Percentiles rank a stretch among this genome's conserved stretches.
Conservation (phyloP, 768 basidiomycete species). For the Naematelia encephala region DNA sequence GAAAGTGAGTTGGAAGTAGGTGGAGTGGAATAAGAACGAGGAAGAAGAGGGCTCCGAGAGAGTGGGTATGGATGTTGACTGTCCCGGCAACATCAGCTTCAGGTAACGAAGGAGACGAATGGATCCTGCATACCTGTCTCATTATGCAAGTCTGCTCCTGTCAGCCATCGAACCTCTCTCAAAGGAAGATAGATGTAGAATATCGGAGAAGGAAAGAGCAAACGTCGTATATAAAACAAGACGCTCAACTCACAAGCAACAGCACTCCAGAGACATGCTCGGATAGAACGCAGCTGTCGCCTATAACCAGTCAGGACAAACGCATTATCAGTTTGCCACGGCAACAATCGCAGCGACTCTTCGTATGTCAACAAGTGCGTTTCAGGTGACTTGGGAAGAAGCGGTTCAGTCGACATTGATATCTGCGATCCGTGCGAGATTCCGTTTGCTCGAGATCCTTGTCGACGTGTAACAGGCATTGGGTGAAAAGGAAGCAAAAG, state of each 20-base stretch:
- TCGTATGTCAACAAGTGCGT: constrained; percentile 27
- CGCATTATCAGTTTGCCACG: constrained; percentile 49
- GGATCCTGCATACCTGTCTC: constrained; percentile 35
- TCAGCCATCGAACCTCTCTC: no score
- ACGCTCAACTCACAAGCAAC: constrained; percentile 27
- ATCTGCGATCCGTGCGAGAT: neutral
- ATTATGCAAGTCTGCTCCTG: constrained; percentile 43
- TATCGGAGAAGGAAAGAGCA: neutral
- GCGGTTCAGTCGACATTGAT: neutral
- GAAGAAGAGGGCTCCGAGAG: constrained; percentile 65
- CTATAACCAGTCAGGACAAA: constrained; percentile 43
- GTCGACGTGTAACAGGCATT: constrained; percentile 6
- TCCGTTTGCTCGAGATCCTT: neutral
- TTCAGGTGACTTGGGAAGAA: neutral
- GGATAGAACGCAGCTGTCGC: constrained; percentile 22
- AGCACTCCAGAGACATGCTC: constrained; percentile 34
- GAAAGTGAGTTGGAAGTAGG: constrained; percentile 50
- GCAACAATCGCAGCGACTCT: constrained; percentile 31
- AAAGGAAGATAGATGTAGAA: no score
- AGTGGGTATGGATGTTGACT: constrained; percentile 86
- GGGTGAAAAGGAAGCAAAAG: neutral
- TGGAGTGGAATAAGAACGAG: constrained; percentile 58
- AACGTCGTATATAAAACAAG: no score
- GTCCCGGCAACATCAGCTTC: constrained; percentile 12
- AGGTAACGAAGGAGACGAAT: no score